A percentile compares a stretch with the other conserved stretches of the same genome.
Evolutionary conservation across 495 filamentous ascomycete species (phyloP).

Genomic region (Penicillium nucicola): DNA sequence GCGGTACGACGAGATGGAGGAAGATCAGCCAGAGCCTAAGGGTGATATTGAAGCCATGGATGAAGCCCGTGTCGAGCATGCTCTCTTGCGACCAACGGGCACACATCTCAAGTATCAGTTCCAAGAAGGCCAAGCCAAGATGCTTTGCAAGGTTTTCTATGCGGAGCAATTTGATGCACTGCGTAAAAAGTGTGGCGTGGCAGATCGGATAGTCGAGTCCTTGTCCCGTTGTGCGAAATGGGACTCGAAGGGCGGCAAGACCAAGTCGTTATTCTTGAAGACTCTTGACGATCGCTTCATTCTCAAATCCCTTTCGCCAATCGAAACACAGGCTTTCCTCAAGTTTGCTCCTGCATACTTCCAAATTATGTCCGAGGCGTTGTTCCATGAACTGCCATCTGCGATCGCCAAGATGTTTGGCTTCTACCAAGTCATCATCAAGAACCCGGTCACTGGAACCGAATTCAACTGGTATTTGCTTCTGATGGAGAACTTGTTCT

Average conservation of each 20-base stretch:
- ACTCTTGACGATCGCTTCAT: slow-evolving; percentile 94
- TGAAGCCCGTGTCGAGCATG: slow-evolving; percentile 62
- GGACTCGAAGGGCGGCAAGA: slow-evolving; percentile 98
- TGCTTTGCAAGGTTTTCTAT: slow-evolving; percentile 97
- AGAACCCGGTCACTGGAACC: slow-evolving; percentile 84
- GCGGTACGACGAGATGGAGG: slow-evolving; percentile 44
- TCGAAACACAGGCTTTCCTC: slow-evolving; percentile 91
- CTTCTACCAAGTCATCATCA: slow-evolving; percentile 96
- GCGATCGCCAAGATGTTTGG: slow-evolving; percentile 99
- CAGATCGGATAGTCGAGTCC: slow-evolving; percentile 91
- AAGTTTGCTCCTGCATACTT: slow-evolving; percentile 97
- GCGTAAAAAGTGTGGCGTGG: slow-evolving; percentile 85
- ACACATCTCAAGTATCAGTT: slow-evolving; percentile 96
- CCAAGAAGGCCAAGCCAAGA: slow-evolving; percentile 82
- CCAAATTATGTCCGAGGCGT: slow-evolving; percentile 89
- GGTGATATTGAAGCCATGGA: slow-evolving; percentile 40
- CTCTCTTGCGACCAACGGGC: slow-evolving; percentile 74
- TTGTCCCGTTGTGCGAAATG: slow-evolving; percentile 93
- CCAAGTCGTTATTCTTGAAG: slow-evolving; percentile 96
- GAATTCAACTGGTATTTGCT: slow-evolving; percentile 95
- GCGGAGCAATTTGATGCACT: slow-evolving; percentile 97
- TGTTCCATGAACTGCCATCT: slow-evolving; percentile 94
- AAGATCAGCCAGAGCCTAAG: slow-evolving; percentile 13
- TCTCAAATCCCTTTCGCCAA: slow-evolving; percentile 80
- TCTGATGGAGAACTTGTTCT: slow-evolving; percentile 99